These are phyloP conservation scores for Chaetothyriales sp. DNA, from an alignment of 2,329 filamentous ascomycete species.

Conservation along the genomic window DNA sequence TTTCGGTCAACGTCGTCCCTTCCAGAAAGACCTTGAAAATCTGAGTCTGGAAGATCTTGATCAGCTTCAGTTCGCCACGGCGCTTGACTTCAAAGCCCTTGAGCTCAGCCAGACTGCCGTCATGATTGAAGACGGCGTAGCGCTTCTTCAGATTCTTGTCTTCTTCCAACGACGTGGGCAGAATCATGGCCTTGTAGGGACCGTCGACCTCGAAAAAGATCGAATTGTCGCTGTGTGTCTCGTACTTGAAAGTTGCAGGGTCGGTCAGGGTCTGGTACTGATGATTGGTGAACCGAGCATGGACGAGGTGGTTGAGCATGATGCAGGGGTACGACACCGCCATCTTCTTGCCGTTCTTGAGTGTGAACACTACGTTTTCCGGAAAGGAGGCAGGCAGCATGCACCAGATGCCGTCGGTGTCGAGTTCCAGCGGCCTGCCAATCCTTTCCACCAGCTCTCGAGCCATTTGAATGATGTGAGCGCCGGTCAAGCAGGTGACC, in stretches of 20 bases:
- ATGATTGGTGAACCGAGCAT: constrained; percentile 87
- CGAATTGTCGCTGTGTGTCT: constrained; percentile 95
- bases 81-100: constrained; percentile 98
- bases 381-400: constrained; percentile 94
- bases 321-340: constrained; percentile 96
- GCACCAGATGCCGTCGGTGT: constrained; percentile 99
- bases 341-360: constrained; percentile 92
- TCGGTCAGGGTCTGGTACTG: constrained; percentile 89
- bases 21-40: constrained; percentile 99
- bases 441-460: constrained; percentile 85
- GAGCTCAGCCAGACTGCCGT: constrained; percentile 83
- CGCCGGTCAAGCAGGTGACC: constrained; percentile 91
- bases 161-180: constrained; percentile 95
- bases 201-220: constrained; percentile 99
- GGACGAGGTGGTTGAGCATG: constrained; percentile 96
- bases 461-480: constrained; percentile 92
- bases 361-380: constrained; percentile 85
- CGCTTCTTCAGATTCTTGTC: constrained; percentile 99
- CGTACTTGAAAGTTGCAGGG: constrained; percentile 66
- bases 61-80: constrained; percentile 92
- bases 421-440: constrained; percentile 79
- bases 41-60: constrained; percentile 98
- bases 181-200: constrained; percentile 91
- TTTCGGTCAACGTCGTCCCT: constrained; percentile 71
- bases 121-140: constrained; percentile 97